phyloP scores from a whole-genome alignment of 164 flowering plant genomes.

The Macadamia tetraphylla region DNA sequence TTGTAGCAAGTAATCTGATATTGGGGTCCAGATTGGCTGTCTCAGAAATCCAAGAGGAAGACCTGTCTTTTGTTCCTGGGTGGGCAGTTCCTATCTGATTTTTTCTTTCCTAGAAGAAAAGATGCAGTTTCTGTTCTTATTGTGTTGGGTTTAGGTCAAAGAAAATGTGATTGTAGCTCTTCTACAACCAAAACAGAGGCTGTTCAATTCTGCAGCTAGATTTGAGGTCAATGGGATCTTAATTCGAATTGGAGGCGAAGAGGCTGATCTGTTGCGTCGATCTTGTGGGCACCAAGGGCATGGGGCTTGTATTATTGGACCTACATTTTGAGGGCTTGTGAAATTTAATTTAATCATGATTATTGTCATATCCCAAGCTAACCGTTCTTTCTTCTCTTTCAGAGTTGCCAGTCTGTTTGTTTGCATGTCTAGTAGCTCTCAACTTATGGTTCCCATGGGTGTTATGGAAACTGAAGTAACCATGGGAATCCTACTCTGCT shows the following conservation, averaged over 20 bases:
- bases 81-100: constrained; percentile 35
- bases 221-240: constrained; percentile 31
- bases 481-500: neutral
- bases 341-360: neutral
- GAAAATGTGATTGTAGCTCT: constrained; percentile 54
- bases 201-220: constrained; percentile 42
- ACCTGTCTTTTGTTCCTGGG: constrained; percentile 30
- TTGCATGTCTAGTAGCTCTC: neutral
- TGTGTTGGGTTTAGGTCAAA: constrained; percentile 45
- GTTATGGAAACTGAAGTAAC: neutral
- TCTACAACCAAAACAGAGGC: constrained; percentile 38
- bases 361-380: neutral
- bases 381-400: neutral
- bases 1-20: constrained; percentile 15
- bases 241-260: constrained; percentile 7
- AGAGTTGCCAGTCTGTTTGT: neutral
- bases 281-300: constrained; percentile 1
- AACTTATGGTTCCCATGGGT: neutral
- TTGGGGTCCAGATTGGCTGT: constrained; percentile 26
- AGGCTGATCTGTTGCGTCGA: constrained; percentile 2
- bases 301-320: neutral
- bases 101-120: constrained; percentile 23
- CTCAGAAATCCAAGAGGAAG: constrained; percentile 34
- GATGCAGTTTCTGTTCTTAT: constrained; percentile 32
- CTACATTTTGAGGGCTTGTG: neutral